Conservation (phyloP, 139 green algal species). For the Trebouxia sp. region DNA sequence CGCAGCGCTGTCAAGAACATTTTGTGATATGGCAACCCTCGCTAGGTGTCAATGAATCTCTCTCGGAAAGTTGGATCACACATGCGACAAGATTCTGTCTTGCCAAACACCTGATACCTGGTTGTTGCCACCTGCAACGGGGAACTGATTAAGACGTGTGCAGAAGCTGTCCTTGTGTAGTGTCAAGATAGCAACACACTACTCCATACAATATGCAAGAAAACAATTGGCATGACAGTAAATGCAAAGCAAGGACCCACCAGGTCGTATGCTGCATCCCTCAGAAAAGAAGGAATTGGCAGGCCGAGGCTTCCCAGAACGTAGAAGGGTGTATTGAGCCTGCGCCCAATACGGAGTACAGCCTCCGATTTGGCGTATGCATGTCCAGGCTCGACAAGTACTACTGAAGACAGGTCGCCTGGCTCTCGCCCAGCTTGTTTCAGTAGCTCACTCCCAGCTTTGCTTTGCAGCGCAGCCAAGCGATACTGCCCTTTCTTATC, state of each 20-base stretch:
- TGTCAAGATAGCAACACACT: no score
- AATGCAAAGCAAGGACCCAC: no score
- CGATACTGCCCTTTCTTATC: slow-evolving; percentile 61
- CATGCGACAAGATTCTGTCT: slow-evolving; percentile 56
- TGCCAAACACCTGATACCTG: slow-evolving; percentile 70
- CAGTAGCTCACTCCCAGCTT: slow-evolving; percentile 51
- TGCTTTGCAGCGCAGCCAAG: slow-evolving; percentile 78
- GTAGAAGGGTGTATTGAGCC: slow-evolving; percentile 56
- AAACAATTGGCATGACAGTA: neutral
- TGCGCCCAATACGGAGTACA: slow-evolving; percentile 59
- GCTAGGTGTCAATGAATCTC: slow-evolving; percentile 15
- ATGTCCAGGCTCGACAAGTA: slow-evolving; percentile 60
- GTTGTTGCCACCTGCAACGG: slow-evolving; percentile 47
- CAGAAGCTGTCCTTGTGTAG: no score
- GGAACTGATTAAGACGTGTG: neutral
- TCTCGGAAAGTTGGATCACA: slow-evolving; percentile 35
- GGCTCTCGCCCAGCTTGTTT: slow-evolving; percentile 57
- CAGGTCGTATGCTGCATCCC: slow-evolving; percentile 66
- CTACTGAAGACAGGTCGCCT: slow-evolving; percentile 86
- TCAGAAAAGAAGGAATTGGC: slow-evolving; percentile 43
- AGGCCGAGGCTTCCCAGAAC: slow-evolving; percentile 54
- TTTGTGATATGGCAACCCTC: no score
- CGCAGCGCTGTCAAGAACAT: no score
- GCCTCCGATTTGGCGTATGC: slow-evolving; percentile 65
- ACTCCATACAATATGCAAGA: neutral